Evolutionary conservation across 1,139 yeast species (phyloP), one percentile per base, ranked within the genome.

Genomic region (Suhomyces yuchorum): DNA sequence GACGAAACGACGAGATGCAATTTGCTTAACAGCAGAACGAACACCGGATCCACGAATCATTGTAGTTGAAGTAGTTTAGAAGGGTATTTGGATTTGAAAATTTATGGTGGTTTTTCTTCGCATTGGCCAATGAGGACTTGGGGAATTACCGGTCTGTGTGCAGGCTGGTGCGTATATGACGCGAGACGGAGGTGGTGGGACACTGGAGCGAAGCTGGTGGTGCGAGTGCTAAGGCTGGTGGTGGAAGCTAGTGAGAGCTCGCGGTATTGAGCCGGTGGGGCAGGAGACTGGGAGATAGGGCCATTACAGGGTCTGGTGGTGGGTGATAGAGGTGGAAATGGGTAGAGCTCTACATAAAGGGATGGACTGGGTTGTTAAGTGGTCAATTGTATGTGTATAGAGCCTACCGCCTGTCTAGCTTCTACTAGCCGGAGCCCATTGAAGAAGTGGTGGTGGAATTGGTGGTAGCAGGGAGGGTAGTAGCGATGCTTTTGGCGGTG

Each of bases 1-100:
- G 56, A 78, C 73, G 57, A 77, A 69, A 68, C 85, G 81, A 68
- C 80, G 80, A 49, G 78, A 71, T 47, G 72, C 66, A 66, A 72
- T 52, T 54, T 56, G 54, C 58, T 61, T 65, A 56, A 65, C 61
- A 49, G 65, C 61, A 47, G 64, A 56, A 60, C 71, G 71, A 59
- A 67, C 56, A 56, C 62, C 58, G 48, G 70, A 58, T 52, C 74
- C 74, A 67, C 75, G 74, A 63, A 70, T 66, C 75, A 71, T 71
- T 43, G 39, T 55, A 42, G 50, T 43, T 40, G 45, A 34, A 28
- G 44, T 37, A 37, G 42, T 34, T 40, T 41, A 24, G 40, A 14
- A 30, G 36, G 37, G 40, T 32, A 40, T 36, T 42, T 32, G 48
- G 32, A 15, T 18, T 46, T 39, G 51, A 50, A 51, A 53, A 49